Conservation (phyloP, 2,329 filamentous ascomycete species). For the Penicillium sp. region DNA sequence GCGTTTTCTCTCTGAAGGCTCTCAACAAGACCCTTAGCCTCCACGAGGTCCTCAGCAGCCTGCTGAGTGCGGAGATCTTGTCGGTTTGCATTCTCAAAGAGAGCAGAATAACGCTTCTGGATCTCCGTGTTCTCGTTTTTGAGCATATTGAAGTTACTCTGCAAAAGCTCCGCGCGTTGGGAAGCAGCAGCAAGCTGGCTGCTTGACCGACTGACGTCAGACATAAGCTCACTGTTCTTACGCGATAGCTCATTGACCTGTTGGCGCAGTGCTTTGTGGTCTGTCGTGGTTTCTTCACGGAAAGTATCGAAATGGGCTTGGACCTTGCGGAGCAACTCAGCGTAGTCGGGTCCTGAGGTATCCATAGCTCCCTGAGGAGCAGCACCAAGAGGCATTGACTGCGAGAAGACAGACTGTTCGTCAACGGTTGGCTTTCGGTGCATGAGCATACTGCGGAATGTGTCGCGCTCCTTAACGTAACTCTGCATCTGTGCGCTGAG, state of each 20-base stretch:
- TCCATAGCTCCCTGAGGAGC: constrained; percentile 49
- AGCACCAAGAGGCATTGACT: constrained; percentile 62
- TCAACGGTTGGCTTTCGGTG: constrained; percentile 65
- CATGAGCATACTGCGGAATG: constrained; percentile 92
- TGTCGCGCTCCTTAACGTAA: constrained; percentile 93
- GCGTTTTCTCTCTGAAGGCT: constrained; percentile 86
- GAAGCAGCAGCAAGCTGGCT: constrained; percentile 79
- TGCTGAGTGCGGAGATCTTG: constrained; percentile 90
- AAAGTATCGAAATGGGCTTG: constrained; percentile 89
- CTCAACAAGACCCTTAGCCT: constrained; percentile 76
- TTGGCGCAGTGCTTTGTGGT: constrained; percentile 77
- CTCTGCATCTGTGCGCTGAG: constrained; percentile 83
- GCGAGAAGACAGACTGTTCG: constrained; percentile 66
- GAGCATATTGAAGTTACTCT: constrained; percentile 79
- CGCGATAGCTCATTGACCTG: constrained; percentile 78
- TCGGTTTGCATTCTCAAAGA: constrained; percentile 81
- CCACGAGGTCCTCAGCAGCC: constrained; percentile 87
- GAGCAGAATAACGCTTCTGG: constrained; percentile 73
- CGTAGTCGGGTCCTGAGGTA: constrained; percentile 62
- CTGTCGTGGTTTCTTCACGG: constrained; percentile 77
- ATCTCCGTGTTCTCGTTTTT: constrained; percentile 83
- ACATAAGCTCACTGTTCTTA: constrained; percentile 79
- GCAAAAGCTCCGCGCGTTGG: constrained; percentile 85
- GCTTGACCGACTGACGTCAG: constrained; percentile 73
- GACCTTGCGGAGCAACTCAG: constrained; percentile 78